Evolutionary conservation across 1,284 basidiomycete genomes (phyloP).

Genomic region (Ganoderma meredithae): DNA sequence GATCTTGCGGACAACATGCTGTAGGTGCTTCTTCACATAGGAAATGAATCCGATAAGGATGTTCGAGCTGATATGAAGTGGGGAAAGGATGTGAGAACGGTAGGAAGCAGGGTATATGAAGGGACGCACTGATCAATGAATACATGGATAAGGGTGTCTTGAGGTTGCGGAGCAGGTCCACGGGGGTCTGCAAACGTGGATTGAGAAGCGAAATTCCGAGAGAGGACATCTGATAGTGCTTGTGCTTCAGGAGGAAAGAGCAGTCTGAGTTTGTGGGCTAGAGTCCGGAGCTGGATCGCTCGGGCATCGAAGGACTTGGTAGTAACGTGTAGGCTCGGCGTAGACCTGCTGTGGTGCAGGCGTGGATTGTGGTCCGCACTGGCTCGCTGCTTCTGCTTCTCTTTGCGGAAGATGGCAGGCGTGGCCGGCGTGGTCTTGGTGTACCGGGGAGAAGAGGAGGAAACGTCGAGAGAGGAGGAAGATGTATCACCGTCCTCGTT

Average conservation of each 20-base stretch:
- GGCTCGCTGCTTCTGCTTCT: constrained; percentile 36
- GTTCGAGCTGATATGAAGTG: constrained; percentile 66
- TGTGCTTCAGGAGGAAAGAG: constrained; percentile 63
- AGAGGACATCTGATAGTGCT: constrained; percentile 53
- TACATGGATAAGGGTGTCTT: constrained; percentile 76
- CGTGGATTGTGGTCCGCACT: constrained; percentile 30
- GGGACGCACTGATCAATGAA: constrained; percentile 82
- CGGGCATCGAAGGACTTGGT: constrained; percentile 54
- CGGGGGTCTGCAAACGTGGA: constrained; percentile 57
- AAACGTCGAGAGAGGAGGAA: constrained; percentile 38
- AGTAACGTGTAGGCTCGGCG: constrained; percentile 46
- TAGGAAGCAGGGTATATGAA: constrained; percentile 19
- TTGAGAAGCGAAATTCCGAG: constrained; percentile 45
- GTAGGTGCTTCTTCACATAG: constrained; percentile 63
- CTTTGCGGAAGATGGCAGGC: constrained; percentile 36
- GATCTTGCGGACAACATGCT: constrained; percentile 42
- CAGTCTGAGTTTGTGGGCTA: constrained; percentile 63
- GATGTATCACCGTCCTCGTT: constrained; percentile 37
- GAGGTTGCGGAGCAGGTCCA: constrained; percentile 53
- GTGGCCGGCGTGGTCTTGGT: constrained; percentile 48
- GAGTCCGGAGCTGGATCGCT: constrained; percentile 57
- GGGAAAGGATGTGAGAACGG: constrained; percentile 12
- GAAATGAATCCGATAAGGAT: constrained; percentile 81
- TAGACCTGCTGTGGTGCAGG: constrained; percentile 54
- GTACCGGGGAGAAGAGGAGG: constrained; percentile 47